These are phyloP conservation scores for Boletus coccyginus DNA, from an alignment of 768 basidiomycete species.

Conservation along the genomic window DNA sequence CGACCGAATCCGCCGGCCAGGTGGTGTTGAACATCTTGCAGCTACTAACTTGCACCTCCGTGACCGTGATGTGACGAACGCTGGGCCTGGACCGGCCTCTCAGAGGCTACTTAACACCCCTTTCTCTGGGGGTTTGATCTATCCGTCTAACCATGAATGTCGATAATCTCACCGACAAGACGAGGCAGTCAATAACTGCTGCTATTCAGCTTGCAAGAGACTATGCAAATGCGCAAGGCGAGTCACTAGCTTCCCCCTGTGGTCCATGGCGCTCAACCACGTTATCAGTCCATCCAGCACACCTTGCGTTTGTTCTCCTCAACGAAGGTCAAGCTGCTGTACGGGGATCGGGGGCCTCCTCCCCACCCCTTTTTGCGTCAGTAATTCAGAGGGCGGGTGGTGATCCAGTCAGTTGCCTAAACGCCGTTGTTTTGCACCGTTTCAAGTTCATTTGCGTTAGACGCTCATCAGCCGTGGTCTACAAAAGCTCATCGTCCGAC, in stretches of 20 bases:
- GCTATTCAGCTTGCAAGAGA: constrained; percentile 83
- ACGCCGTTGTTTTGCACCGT: neutral
- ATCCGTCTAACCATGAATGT: constrained; percentile 40
- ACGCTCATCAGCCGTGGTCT: constrained; percentile 62
- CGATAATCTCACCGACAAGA: constrained; percentile 80
- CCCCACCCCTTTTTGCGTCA: constrained; percentile 67
- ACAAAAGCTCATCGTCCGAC: constrained; percentile 73
- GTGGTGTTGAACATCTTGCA: constrained; percentile 55
- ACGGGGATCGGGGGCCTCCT: constrained; percentile 28
- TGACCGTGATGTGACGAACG: constrained; percentile 4
- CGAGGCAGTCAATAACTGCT: constrained; percentile 63
- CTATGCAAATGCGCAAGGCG: constrained; percentile 79
- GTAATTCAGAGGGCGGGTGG: constrained; percentile 83
- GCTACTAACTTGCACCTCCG: neutral
- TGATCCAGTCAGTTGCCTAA: constrained; percentile 57
- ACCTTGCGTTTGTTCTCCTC: constrained; percentile 78
- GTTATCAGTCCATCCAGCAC: constrained; percentile 70
- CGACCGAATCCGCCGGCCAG: constrained; percentile 87
- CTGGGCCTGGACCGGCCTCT: no score
- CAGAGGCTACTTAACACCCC: neutral
- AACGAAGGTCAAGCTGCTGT: constrained; percentile 55
- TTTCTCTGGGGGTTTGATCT: neutral
- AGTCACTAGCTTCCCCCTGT: neutral
- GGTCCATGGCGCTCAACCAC: neutral
- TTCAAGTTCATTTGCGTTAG: constrained; percentile 30